Evolutionary conservation across 2,329 filamentous ascomycete species (phyloP), one percentile per base, ranked within the genome.

Genomic region (Alternaria novae-zelandiae): DNA sequence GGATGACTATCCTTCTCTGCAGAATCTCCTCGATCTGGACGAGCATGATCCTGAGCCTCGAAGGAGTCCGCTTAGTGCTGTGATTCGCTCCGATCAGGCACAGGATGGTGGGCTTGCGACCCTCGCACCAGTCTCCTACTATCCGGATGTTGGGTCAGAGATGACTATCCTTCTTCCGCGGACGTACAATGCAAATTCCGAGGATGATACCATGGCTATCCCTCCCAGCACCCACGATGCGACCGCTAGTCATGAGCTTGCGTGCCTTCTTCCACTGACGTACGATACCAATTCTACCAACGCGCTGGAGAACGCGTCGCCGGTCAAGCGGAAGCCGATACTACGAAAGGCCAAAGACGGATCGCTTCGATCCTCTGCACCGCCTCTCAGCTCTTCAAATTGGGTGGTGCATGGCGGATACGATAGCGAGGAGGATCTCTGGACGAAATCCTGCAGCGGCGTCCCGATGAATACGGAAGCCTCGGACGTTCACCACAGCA

Each of bases 131-230:
- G 25, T 30, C 15, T 30, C 25, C 7, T 50, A 50, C 1, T 13
- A 20, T 2, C 10, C 44, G 12, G 12, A n/a, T 15, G n/a, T 1
- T 50, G 25, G 26, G 2, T 26, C 11, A 1, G n/a, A 50, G 26
- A 30, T 13, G 6, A 50, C 25, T 1, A 50, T 28, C 17, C 26
- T 50, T 12, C 25, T 20, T 6, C 26, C 10, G 12, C n/a, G 7
- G 0, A 20, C 47, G 26, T 50, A 50, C n/a, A 20, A 30, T 9
- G 10, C 47, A 0, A 1, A 0, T 30, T 8, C 47, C 2, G 6
- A 17, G 2, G n/a, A 50, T 0, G n/a, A 21, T 17, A 1, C 0
- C 0, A 13, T 5, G 26, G 5, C n/a, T 10, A 0, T 15, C 0
- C 2, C 28, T 21, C 2, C 47, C 2, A 6, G 26, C 6, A 21